These are phyloP conservation scores for Starmerella ratchasimensis DNA, from an alignment of 805 yeast genomes.

Conservation along the genomic window DNA sequence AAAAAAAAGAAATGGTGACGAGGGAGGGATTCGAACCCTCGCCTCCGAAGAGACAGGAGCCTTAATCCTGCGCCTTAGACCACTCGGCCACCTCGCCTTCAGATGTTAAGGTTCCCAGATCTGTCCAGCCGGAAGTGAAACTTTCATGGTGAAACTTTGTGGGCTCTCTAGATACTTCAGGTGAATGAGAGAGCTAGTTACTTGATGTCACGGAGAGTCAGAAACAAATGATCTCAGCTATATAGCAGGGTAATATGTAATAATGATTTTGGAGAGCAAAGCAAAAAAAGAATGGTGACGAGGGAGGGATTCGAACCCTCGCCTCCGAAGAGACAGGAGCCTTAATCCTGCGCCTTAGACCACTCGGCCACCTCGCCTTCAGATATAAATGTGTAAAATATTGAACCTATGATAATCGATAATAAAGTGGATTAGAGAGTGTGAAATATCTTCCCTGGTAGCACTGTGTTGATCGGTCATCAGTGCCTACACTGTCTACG, in stretches of 20 bases:
- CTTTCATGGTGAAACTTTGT: too few relatives aligned
- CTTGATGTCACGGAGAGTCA: too few relatives aligned
- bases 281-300: constrained; percentile 22
- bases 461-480: neutral
- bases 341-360: constrained; percentile 26
- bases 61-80: constrained; percentile 22
- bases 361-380: constrained; percentile 25
- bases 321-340: constrained; percentile 26
- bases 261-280: too few relatives aligned
- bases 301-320: constrained; percentile 26
- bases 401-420: neutral
- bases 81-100: constrained; percentile 21
- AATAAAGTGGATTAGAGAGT: neutral
- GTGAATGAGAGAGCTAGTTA: too few relatives aligned
- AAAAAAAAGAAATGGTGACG: constrained; percentile 17
- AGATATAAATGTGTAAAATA: neutral
- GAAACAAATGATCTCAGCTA: too few relatives aligned
- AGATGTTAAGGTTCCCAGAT: too few relatives aligned
- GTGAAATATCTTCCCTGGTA: neutral
- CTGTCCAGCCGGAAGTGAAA: too few relatives aligned
- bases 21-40: constrained; percentile 22
- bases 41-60: constrained; percentile 22
- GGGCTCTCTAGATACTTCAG: too few relatives aligned
- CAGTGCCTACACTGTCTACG: neutral
- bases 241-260: too few relatives aligned